phyloP scores from a whole-genome alignment of 371 early-diverging fungal genomes.

The Rhizopus microsporus region DNA sequence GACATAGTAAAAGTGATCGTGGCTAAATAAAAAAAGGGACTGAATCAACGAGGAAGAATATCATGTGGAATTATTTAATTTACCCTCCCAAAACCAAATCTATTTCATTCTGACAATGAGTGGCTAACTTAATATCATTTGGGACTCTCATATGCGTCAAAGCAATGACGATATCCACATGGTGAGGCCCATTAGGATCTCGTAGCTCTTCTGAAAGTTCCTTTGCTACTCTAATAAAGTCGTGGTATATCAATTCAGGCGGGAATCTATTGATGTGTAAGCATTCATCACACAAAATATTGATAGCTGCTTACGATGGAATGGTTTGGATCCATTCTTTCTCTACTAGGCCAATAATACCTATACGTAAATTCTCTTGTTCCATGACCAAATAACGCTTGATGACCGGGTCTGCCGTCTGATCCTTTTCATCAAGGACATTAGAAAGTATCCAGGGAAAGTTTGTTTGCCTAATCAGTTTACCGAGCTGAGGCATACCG shows the following conservation, averaged over 20 bases:
- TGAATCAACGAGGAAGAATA: no score
- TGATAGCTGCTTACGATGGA: constrained; percentile 37
- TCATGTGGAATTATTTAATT: not conserved
- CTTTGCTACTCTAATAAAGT: constrained; percentile 50
- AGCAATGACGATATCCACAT: constrained; percentile 60
- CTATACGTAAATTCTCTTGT: constrained; percentile 45
- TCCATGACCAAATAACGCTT: constrained; percentile 39
- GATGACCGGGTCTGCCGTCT: constrained; percentile 27
- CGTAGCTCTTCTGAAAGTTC: constrained; percentile 38
- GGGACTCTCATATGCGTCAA: constrained; percentile 68
- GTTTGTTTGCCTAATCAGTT: constrained; percentile 41
- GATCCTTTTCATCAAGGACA: constrained; percentile 43
- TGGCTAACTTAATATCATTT: constrained; percentile 58
- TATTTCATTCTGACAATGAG: constrained; percentile 44
- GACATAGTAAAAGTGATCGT: constrained; percentile 65
- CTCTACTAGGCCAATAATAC: constrained; percentile 65
- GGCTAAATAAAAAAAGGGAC: constrained; percentile 29
- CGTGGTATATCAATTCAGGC: constrained; percentile 52
- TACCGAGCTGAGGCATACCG: constrained; percentile 54
- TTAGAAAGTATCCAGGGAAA: constrained; percentile 72
- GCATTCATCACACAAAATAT: not conserved
- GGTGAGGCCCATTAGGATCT: constrained; percentile 31
- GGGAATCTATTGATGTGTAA: constrained; percentile 40
- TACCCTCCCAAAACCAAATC: constrained; percentile 66
- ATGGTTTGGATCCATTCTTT: constrained; percentile 69